Base-by-base conservation (phyloP, 345 rosid genomes). In the Punica granatum region DNA sequence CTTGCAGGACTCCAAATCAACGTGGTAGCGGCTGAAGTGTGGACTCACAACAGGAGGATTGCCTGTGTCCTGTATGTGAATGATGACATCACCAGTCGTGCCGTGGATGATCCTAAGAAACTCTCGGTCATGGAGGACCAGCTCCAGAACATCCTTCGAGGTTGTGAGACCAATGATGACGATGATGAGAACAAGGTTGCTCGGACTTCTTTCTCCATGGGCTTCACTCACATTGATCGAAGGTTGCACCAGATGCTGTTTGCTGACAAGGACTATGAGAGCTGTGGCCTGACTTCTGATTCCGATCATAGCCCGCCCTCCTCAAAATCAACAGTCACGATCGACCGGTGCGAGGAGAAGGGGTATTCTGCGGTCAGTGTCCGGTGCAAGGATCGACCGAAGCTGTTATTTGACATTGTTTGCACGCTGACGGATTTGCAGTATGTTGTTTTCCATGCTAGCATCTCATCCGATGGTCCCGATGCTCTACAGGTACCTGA, bases 391-490 rank as follows among this genome's bases (percentile, higher is more conserved):
- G 98, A 93, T 80, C 78, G 98, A 30, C 86, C 97, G 0, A 90
- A 90, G 84, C 88, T 93, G 42, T 74, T 90, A 78, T 93, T 90
- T 43, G 98, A 93, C 77, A 85, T 90, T 75, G 97, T 93, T 19
- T 93, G 96, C 86, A 93, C 98, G 31, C 87, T 93, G 42, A 93
- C 98, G 13, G 98, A 93, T 62, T 89, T 90, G 98, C 96, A 93
- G 34, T 93, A 93, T 74, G 94, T 89, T 68, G 97, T 93, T 72
- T 93, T 89, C 62, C 98, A 90, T 70, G 98, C 98, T 53, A 79
- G 76, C 53, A 86, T 90, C 60, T 79, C 87, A 7, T 90, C 98
- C 0, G 80, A 77, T 36, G 96, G 88, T n/a, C 89, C 96, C 61
- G 75, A 76, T 76, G 98, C 98, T 14, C 76, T 80, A 46, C 97